Conservation (phyloP, 2,329 filamentous ascomycete genomes). For the Mariannaea sp. region DNA sequence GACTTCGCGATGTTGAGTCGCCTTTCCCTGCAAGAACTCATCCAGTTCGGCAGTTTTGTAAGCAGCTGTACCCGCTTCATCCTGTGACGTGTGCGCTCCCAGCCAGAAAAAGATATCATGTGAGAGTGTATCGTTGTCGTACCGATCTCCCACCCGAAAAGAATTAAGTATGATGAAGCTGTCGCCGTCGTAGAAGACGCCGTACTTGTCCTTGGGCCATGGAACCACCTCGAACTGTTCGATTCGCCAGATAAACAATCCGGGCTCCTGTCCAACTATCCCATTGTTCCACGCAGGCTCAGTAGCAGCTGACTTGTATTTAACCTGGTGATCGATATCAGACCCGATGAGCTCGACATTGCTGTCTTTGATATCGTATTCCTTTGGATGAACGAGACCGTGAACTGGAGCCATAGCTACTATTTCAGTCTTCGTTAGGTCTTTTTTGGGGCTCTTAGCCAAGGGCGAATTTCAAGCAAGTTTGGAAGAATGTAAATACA, state of each 20-base stretch:
- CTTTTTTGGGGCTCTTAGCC: neutral
- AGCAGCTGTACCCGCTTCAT: constrained; percentile 70
- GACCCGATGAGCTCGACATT: constrained; percentile 69
- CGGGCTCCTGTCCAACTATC: constrained; percentile 55
- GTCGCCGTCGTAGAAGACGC: constrained; percentile 69
- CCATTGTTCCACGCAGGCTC: constrained; percentile 72
- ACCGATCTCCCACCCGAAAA: constrained; percentile 54
- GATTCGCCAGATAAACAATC: constrained; percentile 68
- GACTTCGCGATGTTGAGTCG: constrained; percentile 68
- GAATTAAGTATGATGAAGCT: constrained; percentile 70
- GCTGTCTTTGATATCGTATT: constrained; percentile 71
- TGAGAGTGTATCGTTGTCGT: constrained; percentile 51
- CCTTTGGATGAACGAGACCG: constrained; percentile 64
- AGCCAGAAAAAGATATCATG: constrained; percentile 76
- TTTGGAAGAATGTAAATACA: neutral
- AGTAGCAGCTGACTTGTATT: constrained; percentile 66
- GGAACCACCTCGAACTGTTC: constrained; percentile 68
- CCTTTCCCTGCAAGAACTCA: constrained; percentile 65
- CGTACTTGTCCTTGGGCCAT: constrained; percentile 61
- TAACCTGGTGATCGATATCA: constrained; percentile 69
- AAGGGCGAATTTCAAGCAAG: neutral
- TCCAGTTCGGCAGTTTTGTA: constrained; percentile 75
- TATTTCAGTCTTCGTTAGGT: neutral
- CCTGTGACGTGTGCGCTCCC: constrained; percentile 66
- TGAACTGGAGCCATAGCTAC: constrained; percentile 62